Percentiles rank a stretch among this genome's conserved stretches.
phyloP scores from a whole-genome alignment of 805 yeast species.

The Yarrowia deformans region DNA sequence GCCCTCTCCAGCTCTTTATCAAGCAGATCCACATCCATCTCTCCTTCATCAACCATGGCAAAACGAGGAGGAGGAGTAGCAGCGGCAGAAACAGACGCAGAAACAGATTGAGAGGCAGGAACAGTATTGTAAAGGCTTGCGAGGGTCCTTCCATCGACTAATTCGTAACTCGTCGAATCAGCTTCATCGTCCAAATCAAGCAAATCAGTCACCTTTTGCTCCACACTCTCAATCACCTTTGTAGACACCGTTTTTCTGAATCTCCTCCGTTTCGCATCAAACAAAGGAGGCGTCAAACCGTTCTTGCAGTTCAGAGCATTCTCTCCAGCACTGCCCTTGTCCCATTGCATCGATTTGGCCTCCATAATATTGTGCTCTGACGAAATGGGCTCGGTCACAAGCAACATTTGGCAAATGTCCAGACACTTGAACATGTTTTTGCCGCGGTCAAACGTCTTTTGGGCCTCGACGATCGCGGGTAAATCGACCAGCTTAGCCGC shows the following conservation, averaged over 20 bases:
- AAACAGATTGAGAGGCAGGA: constrained; percentile 44
- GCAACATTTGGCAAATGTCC: constrained; percentile 83
- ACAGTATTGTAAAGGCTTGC: constrained; percentile 45
- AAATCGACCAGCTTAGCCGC: constrained; percentile 87
- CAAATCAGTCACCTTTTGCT: constrained; percentile 77
- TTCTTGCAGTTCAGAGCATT: constrained; percentile 52
- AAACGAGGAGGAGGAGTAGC: constrained; percentile 46
- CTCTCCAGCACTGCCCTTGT: constrained; percentile 1
- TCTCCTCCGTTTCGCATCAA: constrained; percentile 70
- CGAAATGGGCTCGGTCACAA: constrained; percentile 67
- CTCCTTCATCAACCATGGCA: constrained; percentile 49
- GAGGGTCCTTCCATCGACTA: constrained; percentile 56
- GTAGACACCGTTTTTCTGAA: constrained; percentile 75
- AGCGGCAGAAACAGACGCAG: constrained; percentile 41
- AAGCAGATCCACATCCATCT: constrained; percentile 45
- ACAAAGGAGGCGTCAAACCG: constrained; percentile 84
- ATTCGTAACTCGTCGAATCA: constrained; percentile 77
- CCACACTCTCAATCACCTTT: constrained; percentile 76
- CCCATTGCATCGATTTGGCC: constrained; percentile 38
- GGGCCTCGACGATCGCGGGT: constrained; percentile 86
- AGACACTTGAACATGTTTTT: constrained; percentile 87
- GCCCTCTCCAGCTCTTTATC: constrained; percentile 51
- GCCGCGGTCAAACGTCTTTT: constrained; percentile 79
- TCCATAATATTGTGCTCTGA: constrained; percentile 28
- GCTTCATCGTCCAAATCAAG: constrained; percentile 82